Conservation (phyloP, 192 early-diverging fungal species). For the Paraglomus occultum region DNA sequence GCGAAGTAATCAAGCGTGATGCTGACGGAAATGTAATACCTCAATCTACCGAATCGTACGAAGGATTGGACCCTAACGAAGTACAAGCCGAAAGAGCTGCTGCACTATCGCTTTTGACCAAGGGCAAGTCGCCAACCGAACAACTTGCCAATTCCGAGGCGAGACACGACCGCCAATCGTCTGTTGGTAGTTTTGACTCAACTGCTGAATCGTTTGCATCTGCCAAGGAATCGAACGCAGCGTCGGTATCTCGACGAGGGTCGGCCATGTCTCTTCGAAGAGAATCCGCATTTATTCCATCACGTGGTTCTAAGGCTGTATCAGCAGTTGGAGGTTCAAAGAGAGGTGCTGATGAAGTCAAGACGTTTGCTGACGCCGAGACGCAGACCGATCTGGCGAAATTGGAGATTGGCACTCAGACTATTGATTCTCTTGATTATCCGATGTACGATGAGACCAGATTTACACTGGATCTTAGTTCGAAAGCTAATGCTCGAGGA, state of each 20-base stretch:
- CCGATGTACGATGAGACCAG: not conserved
- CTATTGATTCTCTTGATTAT: not conserved
- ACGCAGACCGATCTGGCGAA: not conserved
- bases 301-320: not conserved
- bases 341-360: not conserved
- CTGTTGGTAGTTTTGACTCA: not conserved
- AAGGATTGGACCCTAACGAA: too few species aligned
- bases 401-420: not conserved
- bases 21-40: not conserved
- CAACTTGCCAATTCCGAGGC: too few species aligned
- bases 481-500: not conserved
- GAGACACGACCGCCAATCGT: too few species aligned
- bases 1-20: slow-evolving; percentile 18
- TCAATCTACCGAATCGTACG: too few species aligned
- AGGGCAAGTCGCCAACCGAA: too few species aligned
- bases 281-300: not conserved
- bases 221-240: slow-evolving; percentile 2
- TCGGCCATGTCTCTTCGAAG: slow-evolving; percentile 2
- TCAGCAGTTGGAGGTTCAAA: not conserved
- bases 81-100: too few species aligned
- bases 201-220: slow-evolving; percentile 9
- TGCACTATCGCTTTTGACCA: too few species aligned
- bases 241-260: slow-evolving; percentile 1
- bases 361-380: not conserved
- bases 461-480: slow-evolving; percentile 25